Conservation (phyloP, 2,329 filamentous ascomycete genomes). For the Fusarium sublunatum region DNA sequence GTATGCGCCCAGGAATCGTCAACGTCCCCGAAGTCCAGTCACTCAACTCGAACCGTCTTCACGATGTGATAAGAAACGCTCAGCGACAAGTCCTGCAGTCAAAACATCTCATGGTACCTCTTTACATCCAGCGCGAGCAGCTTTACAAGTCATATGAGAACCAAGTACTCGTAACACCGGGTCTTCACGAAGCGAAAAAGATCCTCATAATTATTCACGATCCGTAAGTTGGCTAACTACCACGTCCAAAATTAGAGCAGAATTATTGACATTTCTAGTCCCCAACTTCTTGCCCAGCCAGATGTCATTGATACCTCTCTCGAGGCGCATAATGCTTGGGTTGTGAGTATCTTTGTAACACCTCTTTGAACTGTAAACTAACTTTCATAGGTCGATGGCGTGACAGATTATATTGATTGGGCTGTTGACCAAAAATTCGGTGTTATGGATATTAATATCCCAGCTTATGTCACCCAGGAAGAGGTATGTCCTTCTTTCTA, state of each 20-base stretch:
- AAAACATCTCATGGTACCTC: slow-evolving; percentile 79
- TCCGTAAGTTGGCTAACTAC: slow-evolving; percentile 66
- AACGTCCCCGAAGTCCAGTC: slow-evolving; percentile 63
- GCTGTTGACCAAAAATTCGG: slow-evolving; percentile 80
- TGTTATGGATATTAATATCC: slow-evolving; percentile 92
- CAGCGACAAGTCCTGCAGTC: slow-evolving; percentile 78
- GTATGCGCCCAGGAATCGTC: slow-evolving; percentile 78
- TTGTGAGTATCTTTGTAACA: slow-evolving; percentile 68
- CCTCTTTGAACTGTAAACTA: slow-evolving; percentile 4
- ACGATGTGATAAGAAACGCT: slow-evolving; percentile 82
- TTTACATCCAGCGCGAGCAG: slow-evolving; percentile 80
- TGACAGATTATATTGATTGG: slow-evolving; percentile 87
- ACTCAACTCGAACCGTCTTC: slow-evolving; percentile 71
- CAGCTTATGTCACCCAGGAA: slow-evolving; percentile 75
- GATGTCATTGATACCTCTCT: slow-evolving; percentile 77
- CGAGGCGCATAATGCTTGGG: slow-evolving; percentile 86
- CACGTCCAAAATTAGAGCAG: background rate
- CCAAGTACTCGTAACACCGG: slow-evolving; percentile 84
- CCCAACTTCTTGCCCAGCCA: slow-evolving; percentile 74
- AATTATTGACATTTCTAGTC: slow-evolving; percentile 54
- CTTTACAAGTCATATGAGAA: slow-evolving; percentile 84
- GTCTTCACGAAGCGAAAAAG: slow-evolving; percentile 72
- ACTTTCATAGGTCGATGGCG: slow-evolving; percentile 76
- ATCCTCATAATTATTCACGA: slow-evolving; percentile 92
- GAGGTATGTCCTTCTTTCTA: slow-evolving; percentile 59